A percentile compares a stretch with the other conserved stretches of the same genome.
phyloP scores from a whole-genome alignment of 352 stramenopile species.

The Aphanomyces euteiches region DNA sequence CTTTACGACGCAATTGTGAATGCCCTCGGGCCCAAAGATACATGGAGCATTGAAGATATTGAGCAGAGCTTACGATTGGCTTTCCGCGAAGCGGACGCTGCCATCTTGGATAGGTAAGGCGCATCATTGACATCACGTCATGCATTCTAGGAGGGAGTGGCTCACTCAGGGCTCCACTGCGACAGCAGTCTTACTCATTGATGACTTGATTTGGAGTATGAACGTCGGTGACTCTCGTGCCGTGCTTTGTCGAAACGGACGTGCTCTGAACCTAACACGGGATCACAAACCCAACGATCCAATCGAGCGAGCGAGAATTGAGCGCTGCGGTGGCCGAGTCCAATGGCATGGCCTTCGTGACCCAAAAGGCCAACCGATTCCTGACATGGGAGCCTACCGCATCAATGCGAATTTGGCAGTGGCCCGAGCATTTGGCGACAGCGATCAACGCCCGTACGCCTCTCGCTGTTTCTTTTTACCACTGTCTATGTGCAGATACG shows the following conservation, averaged over 20 bases:
- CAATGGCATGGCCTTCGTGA: constrained; percentile 89
- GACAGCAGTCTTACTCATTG: constrained; percentile 63
- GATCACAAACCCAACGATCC: constrained; percentile 90
- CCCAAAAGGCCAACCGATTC: constrained; percentile 72
- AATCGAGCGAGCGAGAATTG: constrained; percentile 64
- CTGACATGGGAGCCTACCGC: constrained; percentile 87
- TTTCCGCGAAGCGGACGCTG: constrained; percentile 34
- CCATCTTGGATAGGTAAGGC: constrained; percentile 33
- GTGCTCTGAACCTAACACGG: constrained; percentile 67
- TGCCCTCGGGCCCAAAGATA: constrained; percentile 42
- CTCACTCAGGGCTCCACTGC: constrained; percentile 76
- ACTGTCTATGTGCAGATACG: constrained; percentile 16
- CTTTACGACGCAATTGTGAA: constrained; percentile 56
- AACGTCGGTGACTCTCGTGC: constrained; percentile 96
- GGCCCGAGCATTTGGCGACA: constrained; percentile 87
- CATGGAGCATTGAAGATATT: constrained; percentile 29
- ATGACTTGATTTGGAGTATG: constrained; percentile 71
- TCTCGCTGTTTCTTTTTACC: constrained; percentile 30
- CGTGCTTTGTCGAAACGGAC: constrained; percentile 83
- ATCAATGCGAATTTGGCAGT: constrained; percentile 92
- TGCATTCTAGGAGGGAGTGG: constrained; percentile 72
- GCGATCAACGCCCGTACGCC: constrained; percentile 82
- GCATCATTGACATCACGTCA: constrained; percentile 45
- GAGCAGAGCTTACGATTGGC: constrained; percentile 22
- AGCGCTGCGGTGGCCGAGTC: constrained; percentile 78